Conservation (phyloP, 1,284 basidiomycete species). For the Microbotryum lychnidis-dioicae region DNA sequence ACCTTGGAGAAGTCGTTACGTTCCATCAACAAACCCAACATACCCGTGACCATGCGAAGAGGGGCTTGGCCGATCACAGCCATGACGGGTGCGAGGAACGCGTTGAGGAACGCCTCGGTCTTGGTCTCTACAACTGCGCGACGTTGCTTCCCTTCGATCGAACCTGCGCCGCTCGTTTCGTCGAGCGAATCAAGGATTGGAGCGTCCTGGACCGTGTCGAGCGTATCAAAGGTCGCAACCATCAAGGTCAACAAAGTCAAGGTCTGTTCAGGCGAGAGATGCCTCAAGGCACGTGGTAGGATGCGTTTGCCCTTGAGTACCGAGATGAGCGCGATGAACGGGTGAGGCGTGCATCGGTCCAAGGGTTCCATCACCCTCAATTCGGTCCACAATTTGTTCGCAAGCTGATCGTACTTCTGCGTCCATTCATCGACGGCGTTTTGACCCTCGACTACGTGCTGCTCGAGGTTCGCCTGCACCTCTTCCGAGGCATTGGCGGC, state of each 20-base stretch:
- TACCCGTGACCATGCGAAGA: slow-evolving; percentile 73
- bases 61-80: slow-evolving; percentile 68
- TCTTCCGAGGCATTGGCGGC: slow-evolving; percentile 49
- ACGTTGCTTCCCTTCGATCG: slow-evolving; percentile 18
- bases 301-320: slow-evolving; percentile 90
- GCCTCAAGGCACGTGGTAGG: slow-evolving; percentile 79
- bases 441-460: slow-evolving; percentile 10
- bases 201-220: slow-evolving; percentile 77
- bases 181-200: slow-evolving; percentile 43
- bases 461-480: slow-evolving; percentile 13
- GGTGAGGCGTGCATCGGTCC: slow-evolving; percentile 87
- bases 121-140: slow-evolving; percentile 68
- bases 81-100: slow-evolving; percentile 77
- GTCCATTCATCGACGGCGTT: slow-evolving; percentile 36
- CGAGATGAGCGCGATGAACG: slow-evolving; percentile 84
- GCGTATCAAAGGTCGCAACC: slow-evolving; percentile 84
- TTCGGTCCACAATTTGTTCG: slow-evolving; percentile 69
- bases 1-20: slow-evolving; percentile 66
- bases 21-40: slow-evolving; percentile 76
- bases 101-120: slow-evolving; percentile 78
- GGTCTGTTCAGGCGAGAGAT: slow-evolving; percentile 69
- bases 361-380: slow-evolving; percentile 82
- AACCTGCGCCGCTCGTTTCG: slow-evolving; percentile 10
- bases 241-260: slow-evolving; percentile 83
- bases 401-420: slow-evolving; percentile 53